Percentiles rank a stretch among this genome's conserved stretches.
Conservation (phyloP, 495 filamentous ascomycete genomes). For the Xylaria curta region DNA sequence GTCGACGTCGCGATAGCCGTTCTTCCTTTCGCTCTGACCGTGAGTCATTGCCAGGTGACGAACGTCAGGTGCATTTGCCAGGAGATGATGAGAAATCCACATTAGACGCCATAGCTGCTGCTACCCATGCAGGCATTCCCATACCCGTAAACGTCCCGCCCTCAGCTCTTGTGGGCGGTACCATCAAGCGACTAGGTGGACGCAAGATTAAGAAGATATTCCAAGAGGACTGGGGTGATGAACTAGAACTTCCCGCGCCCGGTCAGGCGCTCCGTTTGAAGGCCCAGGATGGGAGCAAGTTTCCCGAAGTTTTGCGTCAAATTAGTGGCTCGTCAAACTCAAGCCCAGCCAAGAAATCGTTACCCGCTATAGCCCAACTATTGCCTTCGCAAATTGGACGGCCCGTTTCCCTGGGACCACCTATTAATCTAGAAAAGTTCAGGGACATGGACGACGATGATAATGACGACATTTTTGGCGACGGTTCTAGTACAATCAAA, state of each 20-base stretch:
- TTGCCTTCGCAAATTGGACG: constrained; percentile 23
- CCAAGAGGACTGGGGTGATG: constrained; percentile 86
- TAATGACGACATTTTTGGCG: constrained; percentile 66
- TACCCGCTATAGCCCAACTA: constrained; percentile 30
- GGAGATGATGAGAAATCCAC: constrained; percentile 81
- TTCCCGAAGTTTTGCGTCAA: constrained; percentile 72
- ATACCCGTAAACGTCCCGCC: constrained; percentile 88
- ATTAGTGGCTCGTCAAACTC: constrained; percentile 56
- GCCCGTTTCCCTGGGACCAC: constrained; percentile 38
- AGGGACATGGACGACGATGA: constrained; percentile 64
- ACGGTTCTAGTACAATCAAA: constrained; percentile 70
- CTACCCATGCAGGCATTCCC: constrained; percentile 87
- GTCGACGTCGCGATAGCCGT: constrained; percentile 73
- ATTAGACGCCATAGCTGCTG: constrained; percentile 82
- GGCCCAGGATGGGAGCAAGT: constrained; percentile 61
- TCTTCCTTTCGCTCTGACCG: constrained; percentile 81
- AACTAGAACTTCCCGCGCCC: constrained; percentile 77
- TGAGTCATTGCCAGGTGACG: constrained; percentile 79
- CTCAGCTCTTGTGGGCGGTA: constrained; percentile 91
- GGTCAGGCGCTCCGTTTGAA: constrained; percentile 69
- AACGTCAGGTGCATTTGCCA: constrained; percentile 80
- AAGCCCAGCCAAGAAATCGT: constrained; percentile 50
- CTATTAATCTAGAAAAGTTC: constrained; percentile 63
- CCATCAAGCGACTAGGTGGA: constrained; percentile 89
- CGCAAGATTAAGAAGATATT: constrained; percentile 77